Base-by-base conservation (phyloP, 2,329 filamentous ascomycete species). In the Massarina eburnea region DNA sequence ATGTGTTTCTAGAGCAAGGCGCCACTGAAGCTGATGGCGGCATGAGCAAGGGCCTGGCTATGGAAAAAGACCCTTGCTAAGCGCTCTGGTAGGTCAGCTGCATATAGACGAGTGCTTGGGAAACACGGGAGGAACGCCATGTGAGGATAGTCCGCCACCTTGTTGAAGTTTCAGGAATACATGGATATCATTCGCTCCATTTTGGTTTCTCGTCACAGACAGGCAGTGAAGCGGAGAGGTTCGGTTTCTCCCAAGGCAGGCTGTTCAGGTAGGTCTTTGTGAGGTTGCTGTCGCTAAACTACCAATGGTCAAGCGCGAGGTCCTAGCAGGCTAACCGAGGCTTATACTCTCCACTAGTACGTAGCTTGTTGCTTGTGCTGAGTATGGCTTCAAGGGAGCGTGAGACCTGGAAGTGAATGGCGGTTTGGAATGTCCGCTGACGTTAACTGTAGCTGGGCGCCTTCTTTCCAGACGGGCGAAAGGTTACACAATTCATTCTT, bases 1-100 rank as follows among this genome's bases (percentile, higher is more conserved):
- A 47, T 34, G 43, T 37, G 37, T 36, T 26, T 39, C 19, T 45
- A 30, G n/a, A 30, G 24, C 41, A 46, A 26, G 29, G 45, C 45
- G 51, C 51, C 52, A 54, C 46, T 35, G 32, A 22, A 44, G 36
- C 43, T 51, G 46, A 50, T 52, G 46, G 41, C 48, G 41, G 46
- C 30, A 40, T 27, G n/a, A 43, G 51, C 48, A 43, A 48, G 43
- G 43, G 43, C 45, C 45, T 49, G 17, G 43, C 10, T 41, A 30
- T 41, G 35, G 17, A 18, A 32, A 8, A 5, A 43, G 27, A 45
- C 26, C 43, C 46, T 39, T 48, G 45, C 45, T 55, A 22, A 24
- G 39, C 41, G 32, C 41, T 46, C 32, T 48, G 49, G 42, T 48
- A 52, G 51, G 49, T 39, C 48, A 41, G 30, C 20, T 41, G 12